Base-by-base conservation (phyloP, 2,329 filamentous ascomycete species). In the Xylogone sp. region DNA sequence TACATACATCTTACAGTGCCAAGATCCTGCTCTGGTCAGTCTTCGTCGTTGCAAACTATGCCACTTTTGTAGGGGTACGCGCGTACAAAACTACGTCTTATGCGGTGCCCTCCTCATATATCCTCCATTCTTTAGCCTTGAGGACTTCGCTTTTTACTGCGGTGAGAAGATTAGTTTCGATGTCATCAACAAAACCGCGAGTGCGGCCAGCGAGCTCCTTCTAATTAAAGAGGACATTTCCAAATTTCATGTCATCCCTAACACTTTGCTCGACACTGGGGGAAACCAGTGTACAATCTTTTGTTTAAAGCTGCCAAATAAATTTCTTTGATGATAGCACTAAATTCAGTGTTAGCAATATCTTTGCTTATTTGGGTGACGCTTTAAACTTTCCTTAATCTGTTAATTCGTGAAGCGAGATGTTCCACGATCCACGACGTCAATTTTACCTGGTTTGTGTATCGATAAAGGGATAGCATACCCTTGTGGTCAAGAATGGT, bases 401-500 rank as follows among this genome's bases (percentile, higher is more conserved):
- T 9, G 21, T 2, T 57, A 47, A 43, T 65, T 56, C 9, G 48
- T 59, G 22, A 56, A 60, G 19, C 61, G 55, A 1, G 50, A 54
- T 24, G 60, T 56, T 21, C 60, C 59, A 29, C 60, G 64, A 46
- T 64, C 61, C 58, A 48, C 22, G 19, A 9, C 18, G 27, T 2
- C 2, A 27, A 3, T 12, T 2, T 24, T 43, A 24, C 21, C 21
- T 31, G 34, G 9, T n/a, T n/a, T n/a, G 43, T 21, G 21, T 6
- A n/a, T 9, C 21, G 21, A 43, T 19, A 18, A 43, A 20, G 10
- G 24, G 27, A 21, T 24, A 3, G 47, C 46, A 16, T 45, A 65
- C 63, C 61, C 21, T 56, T 65, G 46, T 67, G 62, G 21, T 66
- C 61, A 34, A 66, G 53, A 8, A 67, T 53, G 45, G 63, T 52